Evolutionary conservation across 805 yeast genomes (phyloP).

Genomic region (Spathaspora arborariae): DNA sequence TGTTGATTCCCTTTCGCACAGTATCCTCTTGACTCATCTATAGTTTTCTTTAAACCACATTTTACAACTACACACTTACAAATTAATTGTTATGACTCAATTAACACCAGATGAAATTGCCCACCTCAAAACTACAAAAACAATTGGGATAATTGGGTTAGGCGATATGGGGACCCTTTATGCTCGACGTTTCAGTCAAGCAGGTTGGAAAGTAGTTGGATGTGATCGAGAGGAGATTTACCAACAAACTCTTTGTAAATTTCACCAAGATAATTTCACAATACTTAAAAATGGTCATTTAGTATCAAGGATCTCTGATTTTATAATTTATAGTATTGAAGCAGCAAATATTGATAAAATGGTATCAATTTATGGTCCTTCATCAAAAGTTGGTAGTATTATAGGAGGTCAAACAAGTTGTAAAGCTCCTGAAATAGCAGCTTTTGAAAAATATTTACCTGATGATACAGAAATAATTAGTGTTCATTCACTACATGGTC

Average conservation of each 20-base stretch:
- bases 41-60: too few species aligned
- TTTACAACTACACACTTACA: too few species aligned
- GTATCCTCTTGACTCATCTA: background rate
- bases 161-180: conserved; percentile 97
- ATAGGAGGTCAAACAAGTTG: conserved; percentile 99
- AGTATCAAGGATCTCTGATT: conserved; percentile 80
- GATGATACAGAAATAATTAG: conserved; percentile 77
- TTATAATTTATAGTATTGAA: conserved; percentile 86
- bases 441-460: conserved; percentile 77
- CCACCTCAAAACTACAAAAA: conserved; percentile 34
- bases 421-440: conserved; percentile 82
- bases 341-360: conserved; percentile 78
- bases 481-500: conserved; percentile 93
- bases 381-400: conserved; percentile 80
- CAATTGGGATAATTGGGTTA: conserved; percentile 87
- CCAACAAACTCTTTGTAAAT: conserved; percentile 41
- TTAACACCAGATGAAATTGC: conserved; percentile 9
- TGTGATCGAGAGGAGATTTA: conserved; percentile 75
- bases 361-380: conserved; percentile 76
- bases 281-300: conserved; percentile 76
- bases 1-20: background rate
- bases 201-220: conserved; percentile 88
- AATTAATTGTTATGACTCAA: background rate
- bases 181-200: conserved; percentile 69
- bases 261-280: conserved; percentile 42